phyloP scores from a whole-genome alignment of 1,284 basidiomycete genomes.

The Ustilago trichophora region DNA sequence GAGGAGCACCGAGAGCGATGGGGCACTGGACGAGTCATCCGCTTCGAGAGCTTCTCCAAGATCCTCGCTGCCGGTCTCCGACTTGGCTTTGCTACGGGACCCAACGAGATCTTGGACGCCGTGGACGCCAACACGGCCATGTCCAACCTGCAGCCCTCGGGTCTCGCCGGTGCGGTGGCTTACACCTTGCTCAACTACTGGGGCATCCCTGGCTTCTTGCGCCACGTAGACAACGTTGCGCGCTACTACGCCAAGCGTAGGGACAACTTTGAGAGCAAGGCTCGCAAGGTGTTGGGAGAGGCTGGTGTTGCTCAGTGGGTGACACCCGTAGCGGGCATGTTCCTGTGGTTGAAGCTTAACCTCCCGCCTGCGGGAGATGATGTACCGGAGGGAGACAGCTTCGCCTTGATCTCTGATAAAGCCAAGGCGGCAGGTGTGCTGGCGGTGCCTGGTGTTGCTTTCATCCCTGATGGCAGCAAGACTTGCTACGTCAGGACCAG shows the following conservation, averaged over 20 bases:
- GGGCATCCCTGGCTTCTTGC: conserved; percentile 75
- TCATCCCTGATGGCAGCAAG: conserved; percentile 56
- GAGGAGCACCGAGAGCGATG: conserved; percentile 50
- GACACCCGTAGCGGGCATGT: conserved; percentile 80
- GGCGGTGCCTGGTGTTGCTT: conserved; percentile 78
- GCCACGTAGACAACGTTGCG: conserved; percentile 77
- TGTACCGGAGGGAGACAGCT: conserved; percentile 73
- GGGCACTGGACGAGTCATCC: conserved; percentile 61
- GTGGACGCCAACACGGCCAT: conserved; percentile 77
- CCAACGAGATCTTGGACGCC: conserved; percentile 76
- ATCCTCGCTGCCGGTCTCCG: conserved; percentile 66
- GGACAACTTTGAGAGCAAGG: conserved; percentile 80
- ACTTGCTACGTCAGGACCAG: conserved; percentile 60
- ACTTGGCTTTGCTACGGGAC: conserved; percentile 83
- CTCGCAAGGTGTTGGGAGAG: conserved; percentile 75
- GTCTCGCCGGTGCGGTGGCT: conserved; percentile 79
- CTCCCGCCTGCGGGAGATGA: conserved; percentile 44
- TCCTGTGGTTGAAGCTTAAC: conserved; percentile 65
- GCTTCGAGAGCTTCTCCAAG: conserved; percentile 72
- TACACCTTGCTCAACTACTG: conserved; percentile 78
- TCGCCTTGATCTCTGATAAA: conserved; percentile 78
- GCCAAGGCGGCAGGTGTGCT: conserved; percentile 84
- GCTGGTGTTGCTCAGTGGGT: conserved; percentile 72
- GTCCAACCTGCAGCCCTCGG: conserved; percentile 78
- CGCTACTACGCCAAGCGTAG: conserved; percentile 81